A percentile compares a stretch with the other conserved stretches of the same genome.
These are phyloP conservation scores for Trichoderma arundinaceum DNA, from an alignment of 2,329 filamentous ascomycete genomes.

Conservation along the genomic window DNA sequence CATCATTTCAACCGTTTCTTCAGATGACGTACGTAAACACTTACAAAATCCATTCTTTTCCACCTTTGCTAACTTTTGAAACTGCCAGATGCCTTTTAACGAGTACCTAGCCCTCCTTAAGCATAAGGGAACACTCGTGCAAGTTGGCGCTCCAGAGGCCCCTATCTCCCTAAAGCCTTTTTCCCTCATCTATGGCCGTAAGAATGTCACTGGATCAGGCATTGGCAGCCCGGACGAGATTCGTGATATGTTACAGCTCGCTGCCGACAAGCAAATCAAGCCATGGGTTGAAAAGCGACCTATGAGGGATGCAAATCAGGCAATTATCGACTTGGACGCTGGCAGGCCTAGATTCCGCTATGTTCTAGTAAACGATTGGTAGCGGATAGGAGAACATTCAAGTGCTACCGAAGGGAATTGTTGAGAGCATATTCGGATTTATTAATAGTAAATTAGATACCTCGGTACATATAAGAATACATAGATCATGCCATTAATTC, in stretches of 20 bases:
- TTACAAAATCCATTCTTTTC: background rate
- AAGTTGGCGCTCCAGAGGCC: conserved; percentile 57
- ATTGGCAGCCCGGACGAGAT: conserved; percentile 63
- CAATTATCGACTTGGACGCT: conserved; percentile 60
- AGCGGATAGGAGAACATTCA: background rate
- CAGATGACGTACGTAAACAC: conserved; percentile 35
- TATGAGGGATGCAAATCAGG: conserved; percentile 62
- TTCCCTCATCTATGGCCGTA: conserved; percentile 60
- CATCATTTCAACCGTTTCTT: conserved; percentile 63
- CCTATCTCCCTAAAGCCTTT: conserved; percentile 41
- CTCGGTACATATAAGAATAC: too few relatives aligned
- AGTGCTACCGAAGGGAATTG: too few relatives aligned
- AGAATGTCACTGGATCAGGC: conserved; percentile 52
- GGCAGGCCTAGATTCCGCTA: conserved; percentile 59
- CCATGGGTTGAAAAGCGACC: conserved; percentile 61
- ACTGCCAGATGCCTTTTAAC: conserved; percentile 59
- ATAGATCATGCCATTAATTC: too few relatives aligned
- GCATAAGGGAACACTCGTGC: conserved; percentile 65
- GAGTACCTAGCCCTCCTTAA: conserved; percentile 66
- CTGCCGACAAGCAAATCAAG: conserved; percentile 59
- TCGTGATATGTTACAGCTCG: conserved; percentile 63
- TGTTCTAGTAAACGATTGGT: conserved; percentile 50
- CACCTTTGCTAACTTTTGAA: background rate
- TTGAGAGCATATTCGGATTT: too few relatives aligned
- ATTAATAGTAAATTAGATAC: too few relatives aligned